These are phyloP conservation scores for Plenodomus biglobosus DNA, from an alignment of 2,329 filamentous ascomycete species.

Conservation along the genomic window DNA sequence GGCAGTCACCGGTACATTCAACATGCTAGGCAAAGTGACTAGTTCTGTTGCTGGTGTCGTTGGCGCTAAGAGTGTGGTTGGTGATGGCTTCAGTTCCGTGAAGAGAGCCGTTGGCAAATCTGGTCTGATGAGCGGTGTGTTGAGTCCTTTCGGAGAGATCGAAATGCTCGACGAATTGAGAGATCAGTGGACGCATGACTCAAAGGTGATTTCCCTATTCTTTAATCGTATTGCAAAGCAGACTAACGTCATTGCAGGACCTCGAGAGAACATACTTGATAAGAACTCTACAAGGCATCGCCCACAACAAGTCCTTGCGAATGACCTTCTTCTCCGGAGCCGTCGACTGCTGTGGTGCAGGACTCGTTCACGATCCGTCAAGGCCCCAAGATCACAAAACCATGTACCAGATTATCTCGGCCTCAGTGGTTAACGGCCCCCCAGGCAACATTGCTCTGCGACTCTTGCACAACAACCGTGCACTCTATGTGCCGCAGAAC, in stretches of 20 bases:
- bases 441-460: conserved; percentile 84
- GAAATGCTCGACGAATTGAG: conserved; percentile 91
- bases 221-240: not conserved
- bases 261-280: conserved; percentile 96
- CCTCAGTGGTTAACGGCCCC: conserved; percentile 87
- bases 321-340: conserved; percentile 97
- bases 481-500: conserved; percentile 87
- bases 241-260: conserved; percentile 56
- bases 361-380: conserved; percentile 88
- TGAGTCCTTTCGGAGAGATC: conserved; percentile 95
- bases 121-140: conserved; percentile 90
- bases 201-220: conserved; percentile 62
- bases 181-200: conserved; percentile 98
- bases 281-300: conserved; percentile 89
- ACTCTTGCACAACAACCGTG: conserved; percentile 92
- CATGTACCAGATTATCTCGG: conserved; percentile 98
- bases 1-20: conserved; percentile 94
- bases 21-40: conserved; percentile 91
- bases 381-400: conserved; percentile 95
- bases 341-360: conserved; percentile 88
- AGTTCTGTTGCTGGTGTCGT: conserved; percentile 94
- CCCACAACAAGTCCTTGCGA: conserved; percentile 90
- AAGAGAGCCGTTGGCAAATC: conserved; percentile 97
- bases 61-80: conserved; percentile 89
- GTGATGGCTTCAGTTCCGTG: conserved; percentile 88